Evolutionary conservation across 2,329 filamentous ascomycete species (phyloP).

Genomic region (Colletotrichum tropicicola): DNA sequence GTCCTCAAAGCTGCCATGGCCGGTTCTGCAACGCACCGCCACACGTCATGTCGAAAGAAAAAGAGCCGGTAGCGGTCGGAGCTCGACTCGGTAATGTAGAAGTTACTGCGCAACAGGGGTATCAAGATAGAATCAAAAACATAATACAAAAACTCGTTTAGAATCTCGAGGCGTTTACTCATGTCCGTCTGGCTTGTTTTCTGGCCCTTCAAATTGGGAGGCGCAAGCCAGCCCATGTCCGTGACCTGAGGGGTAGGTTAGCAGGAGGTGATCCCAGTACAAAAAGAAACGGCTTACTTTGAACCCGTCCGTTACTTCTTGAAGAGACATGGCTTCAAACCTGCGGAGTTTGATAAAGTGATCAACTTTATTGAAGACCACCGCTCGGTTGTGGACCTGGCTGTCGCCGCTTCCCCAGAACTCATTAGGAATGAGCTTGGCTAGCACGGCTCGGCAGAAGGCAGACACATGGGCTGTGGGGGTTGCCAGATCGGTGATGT

Average conservation of each 20-base stretch:
- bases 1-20: constrained; percentile 73
- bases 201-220: constrained; percentile 52
- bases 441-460: constrained; percentile 83
- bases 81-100: constrained; percentile 94
- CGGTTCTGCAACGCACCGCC: constrained; percentile 80
- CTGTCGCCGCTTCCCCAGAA: constrained; percentile 75
- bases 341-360: constrained; percentile 79
- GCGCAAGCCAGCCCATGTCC: constrained; percentile 77
- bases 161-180: constrained; percentile 79
- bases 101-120: constrained; percentile 85
- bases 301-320: constrained; percentile 79
- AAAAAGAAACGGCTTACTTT: constrained; percentile 62
- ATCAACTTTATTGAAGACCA: constrained; percentile 76
- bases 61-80: constrained; percentile 83
- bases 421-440: constrained; percentile 75
- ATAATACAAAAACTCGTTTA: constrained; percentile 90
- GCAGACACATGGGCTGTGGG: constrained; percentile 77
- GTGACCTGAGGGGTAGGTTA: constrained; percentile 59
- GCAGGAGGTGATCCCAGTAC: not conserved
- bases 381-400: constrained; percentile 66
- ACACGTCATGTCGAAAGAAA: constrained; percentile 95
- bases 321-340: constrained; percentile 83
- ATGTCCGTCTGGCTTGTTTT: constrained; percentile 78
- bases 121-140: constrained; percentile 91
- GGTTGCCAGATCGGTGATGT: constrained; percentile 74